These are phyloP conservation scores for Euphorbia corollata DNA, from an alignment of 441 rosid species.

Conservation along the genomic window DNA sequence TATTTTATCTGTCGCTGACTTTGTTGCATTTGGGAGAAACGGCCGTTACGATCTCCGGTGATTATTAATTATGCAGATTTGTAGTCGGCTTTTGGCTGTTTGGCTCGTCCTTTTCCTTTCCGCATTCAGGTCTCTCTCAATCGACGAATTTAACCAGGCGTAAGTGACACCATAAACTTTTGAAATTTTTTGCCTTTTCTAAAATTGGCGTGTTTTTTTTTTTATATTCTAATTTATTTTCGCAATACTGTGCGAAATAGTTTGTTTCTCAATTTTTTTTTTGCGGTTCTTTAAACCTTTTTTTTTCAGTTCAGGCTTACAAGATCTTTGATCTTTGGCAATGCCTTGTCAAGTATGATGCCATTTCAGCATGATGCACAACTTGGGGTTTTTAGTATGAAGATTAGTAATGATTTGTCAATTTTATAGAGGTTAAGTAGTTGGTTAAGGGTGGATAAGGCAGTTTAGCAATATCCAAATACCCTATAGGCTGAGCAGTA, in stretches of 20 bases:
- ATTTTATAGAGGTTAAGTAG: not conserved
- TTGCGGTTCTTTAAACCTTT: not conserved
- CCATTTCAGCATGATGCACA: conserved; percentile 8
- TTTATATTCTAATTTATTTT: conserved; percentile 2
- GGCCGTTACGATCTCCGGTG: conserved; percentile 13
- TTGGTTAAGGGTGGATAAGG: conserved; percentile 7
- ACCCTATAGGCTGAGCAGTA: not conserved
- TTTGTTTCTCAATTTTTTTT: not conserved
- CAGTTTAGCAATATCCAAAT: conserved; percentile 10
- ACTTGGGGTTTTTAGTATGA: not conserved
- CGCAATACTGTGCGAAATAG: not conserved
- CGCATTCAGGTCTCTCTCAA: conserved; percentile 46
- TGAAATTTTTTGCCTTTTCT: not conserved
- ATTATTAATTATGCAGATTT: conserved; percentile 42
- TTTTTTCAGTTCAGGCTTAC: conserved; percentile 13
- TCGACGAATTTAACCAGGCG: conserved; percentile 69
- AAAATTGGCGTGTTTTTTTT: conserved; percentile 6
- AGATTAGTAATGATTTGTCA: not conserved
- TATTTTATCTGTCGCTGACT: conserved; percentile 2
- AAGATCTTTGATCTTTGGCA: conserved; percentile 15
- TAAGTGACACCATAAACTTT: conserved; percentile 34
- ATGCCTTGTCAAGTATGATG: conserved; percentile 11
- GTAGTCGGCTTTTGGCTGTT: conserved; percentile 26
- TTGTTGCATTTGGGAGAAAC: conserved; percentile 25
- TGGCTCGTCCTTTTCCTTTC: conserved; percentile 36